A percentile compares a stretch with the other conserved stretches of the same genome.
Conservation (phyloP, 2,329 filamentous ascomycete species). For the Neonectria neomacrospora region DNA sequence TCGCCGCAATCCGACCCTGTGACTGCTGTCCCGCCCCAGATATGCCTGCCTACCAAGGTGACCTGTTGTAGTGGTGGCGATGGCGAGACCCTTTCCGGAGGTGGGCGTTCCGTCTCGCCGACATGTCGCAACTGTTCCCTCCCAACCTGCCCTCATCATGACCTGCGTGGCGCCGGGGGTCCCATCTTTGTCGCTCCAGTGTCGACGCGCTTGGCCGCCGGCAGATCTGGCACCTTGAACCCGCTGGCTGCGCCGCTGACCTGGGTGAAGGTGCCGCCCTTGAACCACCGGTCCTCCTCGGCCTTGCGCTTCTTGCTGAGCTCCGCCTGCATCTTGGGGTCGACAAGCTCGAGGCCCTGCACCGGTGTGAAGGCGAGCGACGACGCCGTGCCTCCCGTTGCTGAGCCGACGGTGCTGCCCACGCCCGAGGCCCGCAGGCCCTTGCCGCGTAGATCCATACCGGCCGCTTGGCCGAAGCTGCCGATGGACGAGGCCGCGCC, state of each 20-base stretch:
- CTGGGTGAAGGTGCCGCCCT: conserved; percentile 96
- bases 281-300: conserved; percentile 96
- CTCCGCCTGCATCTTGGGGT: conserved; percentile 90
- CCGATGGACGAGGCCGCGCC: conserved; percentile 84
- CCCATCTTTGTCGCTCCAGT: conserved; percentile 52
- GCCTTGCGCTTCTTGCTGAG: conserved; percentile 90
- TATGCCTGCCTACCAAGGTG: not conserved
- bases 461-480: conserved; percentile 75
- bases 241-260: conserved; percentile 69
- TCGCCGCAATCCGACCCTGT: conserved; percentile 28
- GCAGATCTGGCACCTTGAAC: conserved; percentile 86
- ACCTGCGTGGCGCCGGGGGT: conserved; percentile 46
- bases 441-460: conserved; percentile 78
- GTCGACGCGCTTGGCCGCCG: conserved; percentile 75
- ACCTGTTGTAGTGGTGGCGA: not conserved
- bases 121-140: not conserved
- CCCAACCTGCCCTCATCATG: conserved; percentile 11
- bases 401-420: conserved; percentile 71
- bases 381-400: conserved; percentile 82
- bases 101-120: not conserved
- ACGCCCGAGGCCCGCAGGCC: conserved; percentile 86
- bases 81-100: not conserved
- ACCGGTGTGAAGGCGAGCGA: conserved; percentile 94
- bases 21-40: conserved; percentile 5
- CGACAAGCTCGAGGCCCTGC: conserved; percentile 93